These are phyloP conservation scores for Hypomyces rosellus DNA, from an alignment of 2,329 filamentous ascomycete species.

Conservation along the genomic window DNA sequence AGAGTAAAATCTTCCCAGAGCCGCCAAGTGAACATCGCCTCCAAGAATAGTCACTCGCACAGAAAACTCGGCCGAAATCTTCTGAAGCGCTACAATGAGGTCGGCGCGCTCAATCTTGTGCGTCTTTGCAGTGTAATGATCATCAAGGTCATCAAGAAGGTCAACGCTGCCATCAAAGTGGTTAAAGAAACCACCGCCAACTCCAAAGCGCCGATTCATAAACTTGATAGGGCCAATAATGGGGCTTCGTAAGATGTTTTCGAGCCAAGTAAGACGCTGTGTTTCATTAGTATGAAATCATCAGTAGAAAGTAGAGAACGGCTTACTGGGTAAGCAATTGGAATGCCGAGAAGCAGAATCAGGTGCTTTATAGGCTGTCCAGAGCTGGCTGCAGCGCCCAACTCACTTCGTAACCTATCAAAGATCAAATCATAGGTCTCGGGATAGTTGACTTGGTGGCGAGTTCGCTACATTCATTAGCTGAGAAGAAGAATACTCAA, in stretches of 20 bases:
- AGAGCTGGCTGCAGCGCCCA: conserved; percentile 57
- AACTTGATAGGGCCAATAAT: conserved; percentile 85
- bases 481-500: background rate
- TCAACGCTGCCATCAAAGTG: conserved; percentile 91
- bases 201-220: conserved; percentile 81
- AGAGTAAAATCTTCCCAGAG: conserved; percentile 89
- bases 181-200: conserved; percentile 83
- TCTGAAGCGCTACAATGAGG: conserved; percentile 75
- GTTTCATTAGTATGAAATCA: conserved; percentile 9
- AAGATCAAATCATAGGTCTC: conserved; percentile 86
- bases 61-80: conserved; percentile 77
- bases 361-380: conserved; percentile 82
- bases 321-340: conserved; percentile 71
- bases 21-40: conserved; percentile 89
- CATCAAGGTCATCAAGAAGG: conserved; percentile 85
- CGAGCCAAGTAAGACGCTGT: conserved; percentile 85
- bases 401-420: conserved; percentile 64
- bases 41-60: conserved; percentile 87
- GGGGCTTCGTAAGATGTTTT: conserved; percentile 83
- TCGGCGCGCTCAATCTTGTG: conserved; percentile 83
- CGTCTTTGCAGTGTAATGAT: conserved; percentile 89
- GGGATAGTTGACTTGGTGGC: conserved; percentile 91
- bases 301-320: conserved; percentile 23
- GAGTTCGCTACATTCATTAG: conserved; percentile 56
- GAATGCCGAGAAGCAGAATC: conserved; percentile 80